These are phyloP conservation scores for Agastache rugosa DNA, from an alignment of 257 asterid genomes.

Conservation along the genomic window DNA sequence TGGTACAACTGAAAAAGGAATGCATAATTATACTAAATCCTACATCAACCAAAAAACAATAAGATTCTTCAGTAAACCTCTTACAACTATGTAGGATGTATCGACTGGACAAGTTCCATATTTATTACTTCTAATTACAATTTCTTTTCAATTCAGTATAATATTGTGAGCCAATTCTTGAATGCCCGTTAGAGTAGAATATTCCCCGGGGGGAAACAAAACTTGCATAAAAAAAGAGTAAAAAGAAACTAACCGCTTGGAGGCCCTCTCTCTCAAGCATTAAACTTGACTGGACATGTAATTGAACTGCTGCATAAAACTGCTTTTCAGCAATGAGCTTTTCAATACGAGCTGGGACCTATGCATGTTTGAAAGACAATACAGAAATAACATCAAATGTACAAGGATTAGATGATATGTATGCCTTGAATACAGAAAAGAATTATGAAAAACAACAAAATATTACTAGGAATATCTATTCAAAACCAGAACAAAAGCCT, in stretches of 20 bases:
- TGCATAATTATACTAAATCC: slow-evolving; percentile 21
- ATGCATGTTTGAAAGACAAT: slow-evolving; percentile 38
- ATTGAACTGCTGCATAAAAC: slow-evolving; percentile 96
- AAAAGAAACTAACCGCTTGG: slow-evolving; percentile 65
- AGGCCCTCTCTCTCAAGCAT: slow-evolving; percentile 99
- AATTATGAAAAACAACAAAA: slow-evolving; percentile 17
- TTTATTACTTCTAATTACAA: background rate
- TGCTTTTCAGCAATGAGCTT: slow-evolving; percentile 90
- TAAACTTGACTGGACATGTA: slow-evolving; percentile 85
- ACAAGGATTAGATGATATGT: slow-evolving; percentile 31
- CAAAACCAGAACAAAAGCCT: slow-evolving; percentile 25
- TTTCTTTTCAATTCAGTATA: background rate
- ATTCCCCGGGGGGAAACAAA: too few relatives aligned
- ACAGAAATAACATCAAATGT: slow-evolving; percentile 34
- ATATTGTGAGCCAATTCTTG: background rate
- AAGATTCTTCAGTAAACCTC: slow-evolving; percentile 24
- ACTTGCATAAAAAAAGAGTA: slow-evolving; percentile 22
- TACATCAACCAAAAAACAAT: background rate
- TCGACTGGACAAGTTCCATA: background rate
- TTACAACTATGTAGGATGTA: slow-evolving; percentile 23
- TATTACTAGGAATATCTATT: slow-evolving; percentile 1
- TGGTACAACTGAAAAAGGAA: slow-evolving; percentile 25
- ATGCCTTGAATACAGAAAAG: slow-evolving; percentile 24
- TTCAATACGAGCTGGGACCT: slow-evolving; percentile 98
- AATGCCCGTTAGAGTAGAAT: background rate